These are phyloP conservation scores for Nitzschia sp. DNA, from an alignment of 108 stramenopile species.

Conservation along the genomic window DNA sequence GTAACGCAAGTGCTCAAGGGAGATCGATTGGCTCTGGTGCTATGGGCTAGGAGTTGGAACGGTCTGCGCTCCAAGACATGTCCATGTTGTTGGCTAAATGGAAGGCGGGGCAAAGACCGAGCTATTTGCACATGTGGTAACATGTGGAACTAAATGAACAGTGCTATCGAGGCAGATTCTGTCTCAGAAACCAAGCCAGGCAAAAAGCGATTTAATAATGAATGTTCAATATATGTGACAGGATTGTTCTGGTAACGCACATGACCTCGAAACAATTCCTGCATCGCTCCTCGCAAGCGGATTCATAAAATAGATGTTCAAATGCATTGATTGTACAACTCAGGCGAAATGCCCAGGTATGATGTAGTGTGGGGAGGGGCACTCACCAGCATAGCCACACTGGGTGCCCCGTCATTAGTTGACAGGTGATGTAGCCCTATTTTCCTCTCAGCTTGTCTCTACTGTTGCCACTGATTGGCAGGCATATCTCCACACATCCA, in stretches of 20 bases:
- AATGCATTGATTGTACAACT: too few species aligned
- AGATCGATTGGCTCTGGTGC: slow-evolving; percentile 72
- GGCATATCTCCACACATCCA: slow-evolving; percentile 73
- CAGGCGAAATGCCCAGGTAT: too few species aligned
- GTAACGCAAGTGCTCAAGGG: slow-evolving; percentile 67
- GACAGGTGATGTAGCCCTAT: too few species aligned
- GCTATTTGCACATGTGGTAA: slow-evolving; percentile 50
- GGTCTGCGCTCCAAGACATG: slow-evolving; percentile 48
- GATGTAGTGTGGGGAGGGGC: too few species aligned
- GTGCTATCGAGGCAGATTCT: not conserved
- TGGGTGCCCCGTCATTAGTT: too few species aligned
- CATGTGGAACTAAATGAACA: slow-evolving; percentile 54
- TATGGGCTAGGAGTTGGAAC: slow-evolving; percentile 76
- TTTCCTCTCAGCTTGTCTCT: too few species aligned
- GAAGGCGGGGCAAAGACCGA: slow-evolving; percentile 24
- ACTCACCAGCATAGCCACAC: too few species aligned
- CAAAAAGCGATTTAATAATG: not conserved
- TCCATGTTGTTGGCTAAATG: slow-evolving; percentile 81
- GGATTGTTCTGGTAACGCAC: too few species aligned
- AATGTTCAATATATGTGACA: not conserved
- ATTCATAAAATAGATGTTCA: too few species aligned
- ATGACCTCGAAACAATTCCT: too few species aligned
- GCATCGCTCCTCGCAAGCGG: too few species aligned
- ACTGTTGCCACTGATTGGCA: too few species aligned
- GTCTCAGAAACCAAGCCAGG: not conserved